Conservation (phyloP, 257 asterid genomes). For the Fraxinus anomala region DNA sequence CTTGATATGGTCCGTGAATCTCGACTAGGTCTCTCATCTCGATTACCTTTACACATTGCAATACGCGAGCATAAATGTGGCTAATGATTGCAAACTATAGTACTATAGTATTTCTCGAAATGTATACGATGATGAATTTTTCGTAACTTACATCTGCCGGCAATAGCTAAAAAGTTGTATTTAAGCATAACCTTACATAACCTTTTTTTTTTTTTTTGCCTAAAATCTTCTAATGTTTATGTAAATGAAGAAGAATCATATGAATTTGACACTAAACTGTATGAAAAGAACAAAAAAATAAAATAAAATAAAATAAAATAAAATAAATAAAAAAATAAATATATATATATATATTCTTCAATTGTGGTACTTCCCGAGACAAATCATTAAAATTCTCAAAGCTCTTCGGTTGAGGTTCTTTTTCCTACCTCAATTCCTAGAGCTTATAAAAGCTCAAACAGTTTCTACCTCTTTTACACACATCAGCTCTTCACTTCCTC, state of each 20-base stretch:
- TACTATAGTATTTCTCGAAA: neutral
- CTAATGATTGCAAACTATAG: neutral
- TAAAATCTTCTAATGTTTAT: neutral
- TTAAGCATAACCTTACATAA: neutral
- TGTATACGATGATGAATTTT: too few species aligned
- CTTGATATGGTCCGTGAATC: neutral
- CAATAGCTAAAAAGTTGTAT: neutral
- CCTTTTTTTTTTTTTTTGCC: too few species aligned
- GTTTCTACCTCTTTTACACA: too few species aligned
- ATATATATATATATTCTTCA: constrained; percentile 14
- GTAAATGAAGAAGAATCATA: constrained; percentile 1
- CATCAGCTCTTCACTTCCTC: neutral
- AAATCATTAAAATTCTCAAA: neutral
- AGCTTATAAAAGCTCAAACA: too few species aligned
- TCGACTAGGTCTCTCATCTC: neutral
- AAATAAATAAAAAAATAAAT: too few species aligned
- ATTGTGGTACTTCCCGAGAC: constrained; percentile 50
- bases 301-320: too few species aligned
- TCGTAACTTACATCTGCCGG: too few species aligned
- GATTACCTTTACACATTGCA: neutral
- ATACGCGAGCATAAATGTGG: neutral
- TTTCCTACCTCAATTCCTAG: too few species aligned
- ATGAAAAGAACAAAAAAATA: neutral
- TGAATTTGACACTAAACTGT: neutral
- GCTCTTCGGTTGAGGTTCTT: neutral